Conservation (phyloP, 805 yeast genomes). For the Metschnikowia lochheadii region DNA sequence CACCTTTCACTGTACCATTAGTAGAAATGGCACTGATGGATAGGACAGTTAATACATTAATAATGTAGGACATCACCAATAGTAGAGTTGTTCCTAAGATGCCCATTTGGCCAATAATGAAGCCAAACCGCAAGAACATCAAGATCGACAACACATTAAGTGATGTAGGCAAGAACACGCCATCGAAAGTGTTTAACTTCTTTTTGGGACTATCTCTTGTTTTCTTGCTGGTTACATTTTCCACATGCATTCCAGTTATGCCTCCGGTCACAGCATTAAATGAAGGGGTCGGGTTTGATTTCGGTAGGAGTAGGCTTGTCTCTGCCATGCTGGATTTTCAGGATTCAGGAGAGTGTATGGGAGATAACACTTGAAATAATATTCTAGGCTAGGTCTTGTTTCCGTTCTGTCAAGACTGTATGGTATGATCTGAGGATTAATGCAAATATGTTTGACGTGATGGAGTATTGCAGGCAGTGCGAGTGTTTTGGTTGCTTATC, state of each 20-base stretch:
- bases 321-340: slow-evolving; percentile 10
- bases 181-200: slow-evolving; percentile 78
- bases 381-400: neutral
- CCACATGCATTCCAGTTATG: neutral
- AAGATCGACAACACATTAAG: slow-evolving; percentile 88
- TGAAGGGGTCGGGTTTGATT: slow-evolving; percentile 3
- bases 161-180: slow-evolving; percentile 92
- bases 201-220: neutral
- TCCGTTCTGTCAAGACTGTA: neutral
- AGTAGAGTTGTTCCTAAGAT: slow-evolving; percentile 69
- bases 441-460: slow-evolving; percentile 1
- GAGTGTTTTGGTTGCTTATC: slow-evolving; percentile 2
- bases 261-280: neutral
- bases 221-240: neutral
- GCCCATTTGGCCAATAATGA: slow-evolving; percentile 93
- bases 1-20: slow-evolving; percentile 95
- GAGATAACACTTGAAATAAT: neutral
- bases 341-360: neutral
- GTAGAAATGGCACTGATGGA: slow-evolving; percentile 95
- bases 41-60: slow-evolving; percentile 79
- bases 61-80: slow-evolving; percentile 67
- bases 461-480: slow-evolving; percentile 2
- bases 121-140: slow-evolving; percentile 94
- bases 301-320: slow-evolving; percentile 17
- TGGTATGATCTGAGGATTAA: neutral